These are phyloP conservation scores for Huntiella bhutanensis DNA, from an alignment of 2,329 filamentous ascomycete genomes.

Conservation along the genomic window DNA sequence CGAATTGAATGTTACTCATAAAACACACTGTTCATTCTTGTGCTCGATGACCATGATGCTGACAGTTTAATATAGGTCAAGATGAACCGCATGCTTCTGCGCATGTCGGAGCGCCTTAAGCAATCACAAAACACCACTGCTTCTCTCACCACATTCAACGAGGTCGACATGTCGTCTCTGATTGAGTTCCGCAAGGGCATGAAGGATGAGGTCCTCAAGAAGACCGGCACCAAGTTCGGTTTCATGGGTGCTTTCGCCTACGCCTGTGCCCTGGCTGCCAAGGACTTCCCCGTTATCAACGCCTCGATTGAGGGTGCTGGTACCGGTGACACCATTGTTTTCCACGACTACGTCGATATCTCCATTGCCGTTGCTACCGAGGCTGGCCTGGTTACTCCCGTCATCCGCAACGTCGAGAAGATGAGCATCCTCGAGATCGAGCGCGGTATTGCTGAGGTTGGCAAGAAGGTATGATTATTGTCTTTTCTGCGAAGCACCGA, in stretches of 20 bases:
- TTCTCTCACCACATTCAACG: constrained; percentile 94
- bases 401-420: constrained; percentile 80
- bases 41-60: constrained; percentile 3
- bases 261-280: constrained; percentile 79
- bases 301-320: constrained; percentile 92
- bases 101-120: constrained; percentile 94
- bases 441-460: constrained; percentile 76
- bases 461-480: constrained; percentile 57
- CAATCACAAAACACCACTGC: constrained; percentile 98
- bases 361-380: constrained; percentile 94
- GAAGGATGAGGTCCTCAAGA: constrained; percentile 92
- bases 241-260: constrained; percentile 98
- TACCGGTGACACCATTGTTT: constrained; percentile 92
- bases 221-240: constrained; percentile 92
- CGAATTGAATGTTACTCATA: too few relatives aligned
- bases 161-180: constrained; percentile 94
- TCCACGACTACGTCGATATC: constrained; percentile 94
- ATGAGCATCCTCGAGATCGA: constrained; percentile 83
- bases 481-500: not conserved
- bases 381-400: constrained; percentile 90
- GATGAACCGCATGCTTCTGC: constrained; percentile 98
- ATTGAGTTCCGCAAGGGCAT: constrained; percentile 96
- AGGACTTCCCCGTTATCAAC: constrained; percentile 84
- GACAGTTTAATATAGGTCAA: constrained; percentile 48
- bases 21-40: too few relatives aligned